These are phyloP conservation scores for Diaporthe sp. DNA, from an alignment of 2,329 filamentous ascomycete species.

Conservation along the genomic window DNA sequence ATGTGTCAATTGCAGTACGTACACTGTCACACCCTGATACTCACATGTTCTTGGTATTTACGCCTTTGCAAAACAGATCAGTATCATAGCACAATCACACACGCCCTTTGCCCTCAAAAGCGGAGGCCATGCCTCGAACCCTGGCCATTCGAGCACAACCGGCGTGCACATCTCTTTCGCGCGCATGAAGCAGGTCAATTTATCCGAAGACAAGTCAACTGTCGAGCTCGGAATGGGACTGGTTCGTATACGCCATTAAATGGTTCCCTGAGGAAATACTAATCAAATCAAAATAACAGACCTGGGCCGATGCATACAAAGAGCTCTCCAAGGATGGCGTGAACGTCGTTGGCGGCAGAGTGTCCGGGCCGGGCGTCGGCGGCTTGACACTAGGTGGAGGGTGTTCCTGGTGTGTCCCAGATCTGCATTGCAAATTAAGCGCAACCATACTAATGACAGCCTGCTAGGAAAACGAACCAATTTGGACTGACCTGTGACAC, in stretches of 20 bases:
- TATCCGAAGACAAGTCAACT: slow-evolving; percentile 42
- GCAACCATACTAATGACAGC: neutral
- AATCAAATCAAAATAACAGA: slow-evolving; percentile 18
- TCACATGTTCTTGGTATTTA: neutral
- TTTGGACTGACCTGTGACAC: slow-evolving; percentile 47
- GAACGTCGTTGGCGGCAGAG: slow-evolving; percentile 48
- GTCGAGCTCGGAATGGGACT: slow-evolving; percentile 45
- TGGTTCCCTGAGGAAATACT: neutral
- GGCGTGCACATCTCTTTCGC: slow-evolving; percentile 46
- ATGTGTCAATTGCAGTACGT: slow-evolving; percentile 45
- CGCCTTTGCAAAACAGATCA: slow-evolving; percentile 28
- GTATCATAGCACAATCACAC: slow-evolving; percentile 40
- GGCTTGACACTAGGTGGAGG: slow-evolving; percentile 48
- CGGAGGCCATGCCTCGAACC: slow-evolving; percentile 47
- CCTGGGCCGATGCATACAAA: slow-evolving; percentile 45
- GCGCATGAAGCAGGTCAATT: slow-evolving; percentile 42
- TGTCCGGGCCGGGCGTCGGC: slow-evolving; percentile 46
- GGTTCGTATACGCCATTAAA: slow-evolving; percentile 17
- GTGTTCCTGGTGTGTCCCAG: slow-evolving; percentile 44
- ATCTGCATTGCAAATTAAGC: neutral
- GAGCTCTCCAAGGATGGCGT: slow-evolving; percentile 41
- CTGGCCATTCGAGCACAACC: slow-evolving; percentile 46
- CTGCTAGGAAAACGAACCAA: slow-evolving; percentile 47
- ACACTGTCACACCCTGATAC: neutral
- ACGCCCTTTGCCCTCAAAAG: slow-evolving; percentile 47